Percentiles rank a stretch among this genome's conserved stretches.
Evolutionary conservation across 495 filamentous ascomycete species (phyloP).

Genomic region (Neurospora sp.): DNA sequence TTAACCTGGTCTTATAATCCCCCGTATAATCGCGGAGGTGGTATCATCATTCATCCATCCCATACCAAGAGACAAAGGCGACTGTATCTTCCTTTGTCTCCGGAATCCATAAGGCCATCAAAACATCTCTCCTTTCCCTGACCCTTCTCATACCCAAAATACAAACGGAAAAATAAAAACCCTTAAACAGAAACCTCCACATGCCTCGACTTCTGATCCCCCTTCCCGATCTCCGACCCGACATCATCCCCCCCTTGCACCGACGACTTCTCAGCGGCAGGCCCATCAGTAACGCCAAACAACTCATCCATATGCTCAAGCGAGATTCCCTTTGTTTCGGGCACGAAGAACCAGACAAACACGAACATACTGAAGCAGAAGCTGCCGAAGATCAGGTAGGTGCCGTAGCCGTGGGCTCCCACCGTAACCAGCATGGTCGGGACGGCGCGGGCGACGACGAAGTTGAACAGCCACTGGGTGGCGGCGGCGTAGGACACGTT

Average conservation of each 20-base stretch:
- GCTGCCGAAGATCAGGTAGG: conserved; percentile 44
- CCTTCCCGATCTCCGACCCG: neutral
- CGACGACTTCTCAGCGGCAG: neutral
- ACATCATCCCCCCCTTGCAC: neutral
- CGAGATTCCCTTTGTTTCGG: conserved; percentile 55
- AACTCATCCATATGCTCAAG: conserved; percentile 31
- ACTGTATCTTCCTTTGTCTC: neutral
- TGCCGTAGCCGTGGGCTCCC: conserved; percentile 51
- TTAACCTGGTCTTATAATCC: neutral
- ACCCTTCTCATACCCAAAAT: neutral
- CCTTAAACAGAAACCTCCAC: neutral
- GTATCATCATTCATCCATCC: neutral
- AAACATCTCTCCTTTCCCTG: neutral
- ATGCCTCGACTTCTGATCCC: neutral
- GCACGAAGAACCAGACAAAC: conserved; percentile 64
- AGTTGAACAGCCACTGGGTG: conserved; percentile 63
- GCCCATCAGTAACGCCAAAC: conserved; percentile 23
- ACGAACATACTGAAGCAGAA: conserved; percentile 60
- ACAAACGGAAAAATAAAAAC: neutral
- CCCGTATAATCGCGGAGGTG: neutral
- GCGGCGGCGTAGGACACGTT: conserved; percentile 62
- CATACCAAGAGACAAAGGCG: neutral
- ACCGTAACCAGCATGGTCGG: conserved; percentile 57
- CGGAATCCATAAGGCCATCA: neutral
- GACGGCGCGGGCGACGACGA: conserved; percentile 54